phyloP scores from a whole-genome alignment of 2,329 filamentous ascomycete genomes.

The Ceratocystis cubensis region DNA sequence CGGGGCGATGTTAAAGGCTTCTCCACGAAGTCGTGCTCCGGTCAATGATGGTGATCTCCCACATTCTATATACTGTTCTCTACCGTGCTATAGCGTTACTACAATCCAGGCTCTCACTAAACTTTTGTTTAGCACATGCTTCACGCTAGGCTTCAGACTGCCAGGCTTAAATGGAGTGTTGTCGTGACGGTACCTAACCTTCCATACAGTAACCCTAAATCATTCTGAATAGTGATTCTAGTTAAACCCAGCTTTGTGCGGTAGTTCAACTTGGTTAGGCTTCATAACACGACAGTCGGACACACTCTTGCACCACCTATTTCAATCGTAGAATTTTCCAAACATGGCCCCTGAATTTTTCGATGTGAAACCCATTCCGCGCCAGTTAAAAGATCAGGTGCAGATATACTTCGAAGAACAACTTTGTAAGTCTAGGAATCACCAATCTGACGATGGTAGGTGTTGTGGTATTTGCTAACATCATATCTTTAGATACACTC shows the following conservation, averaged over 20 bases:
- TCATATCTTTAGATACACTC: conserved; percentile 33
- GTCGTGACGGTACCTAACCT: too few relatives aligned
- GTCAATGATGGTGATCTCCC: conserved; percentile 15
- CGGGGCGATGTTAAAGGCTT: neutral
- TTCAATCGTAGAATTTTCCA: neutral
- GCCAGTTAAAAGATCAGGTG: conserved; percentile 17
- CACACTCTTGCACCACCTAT: too few relatives aligned
- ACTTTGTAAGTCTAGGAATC: conserved; percentile 24
- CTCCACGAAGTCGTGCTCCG: neutral
- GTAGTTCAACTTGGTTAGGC: too few relatives aligned
- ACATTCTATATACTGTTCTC: neutral
- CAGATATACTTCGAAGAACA: conserved; percentile 22
- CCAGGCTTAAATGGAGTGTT: too few relatives aligned
- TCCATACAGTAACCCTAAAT: too few relatives aligned
- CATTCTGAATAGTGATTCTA: too few relatives aligned
- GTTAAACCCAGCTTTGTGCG: too few relatives aligned
- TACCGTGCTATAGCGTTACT: neutral
- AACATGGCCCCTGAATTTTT: conserved; percentile 9
- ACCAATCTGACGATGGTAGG: neutral
- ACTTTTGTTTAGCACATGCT: too few relatives aligned
- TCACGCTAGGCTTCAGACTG: too few relatives aligned
- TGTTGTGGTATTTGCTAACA: neutral
- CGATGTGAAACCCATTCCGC: conserved; percentile 9
- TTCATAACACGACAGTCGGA: too few relatives aligned
- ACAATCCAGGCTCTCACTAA: too few relatives aligned